Percentiles rank a stretch among this genome's conserved stretches.
These are phyloP conservation scores for Blastobotrys arbuscula DNA, from an alignment of 1,139 yeast species.

Conservation along the genomic window DNA sequence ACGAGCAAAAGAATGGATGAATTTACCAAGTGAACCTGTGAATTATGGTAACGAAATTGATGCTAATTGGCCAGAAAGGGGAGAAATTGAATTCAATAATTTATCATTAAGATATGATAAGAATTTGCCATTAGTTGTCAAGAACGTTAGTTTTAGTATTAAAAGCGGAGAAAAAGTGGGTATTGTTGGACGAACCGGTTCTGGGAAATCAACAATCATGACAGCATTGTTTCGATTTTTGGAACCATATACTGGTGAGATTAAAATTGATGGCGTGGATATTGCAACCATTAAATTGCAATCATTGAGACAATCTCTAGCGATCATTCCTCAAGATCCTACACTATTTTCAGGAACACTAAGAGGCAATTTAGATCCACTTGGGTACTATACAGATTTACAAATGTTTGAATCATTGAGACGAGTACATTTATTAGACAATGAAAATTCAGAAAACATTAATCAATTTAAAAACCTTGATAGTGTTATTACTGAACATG, in stretches of 20 bases:
- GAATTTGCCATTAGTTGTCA: slow-evolving; percentile 50
- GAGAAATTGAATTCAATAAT: slow-evolving; percentile 48
- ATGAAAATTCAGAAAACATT: neutral
- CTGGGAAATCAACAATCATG: slow-evolving; percentile 70
- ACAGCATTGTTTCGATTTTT: slow-evolving; percentile 65
- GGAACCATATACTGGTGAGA: slow-evolving; percentile 53
- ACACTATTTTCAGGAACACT: slow-evolving; percentile 60
- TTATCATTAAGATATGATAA: slow-evolving; percentile 59
- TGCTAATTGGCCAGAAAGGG: slow-evolving; percentile 42
- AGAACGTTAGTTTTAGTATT: slow-evolving; percentile 45
- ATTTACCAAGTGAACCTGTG: slow-evolving; percentile 55
- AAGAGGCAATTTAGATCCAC: slow-evolving; percentile 61
- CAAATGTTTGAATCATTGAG: slow-evolving; percentile 39
- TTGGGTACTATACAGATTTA: slow-evolving; percentile 42
- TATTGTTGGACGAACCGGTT: slow-evolving; percentile 79
- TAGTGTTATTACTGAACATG: slow-evolving; percentile 43
- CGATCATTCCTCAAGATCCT: slow-evolving; percentile 73
- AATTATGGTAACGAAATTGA: slow-evolving; percentile 35
- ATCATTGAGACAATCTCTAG: slow-evolving; percentile 50
- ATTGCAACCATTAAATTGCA: slow-evolving; percentile 49
- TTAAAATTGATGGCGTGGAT: slow-evolving; percentile 53
- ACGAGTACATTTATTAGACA: slow-evolving; percentile 7
- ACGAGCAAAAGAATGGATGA: slow-evolving; percentile 63
- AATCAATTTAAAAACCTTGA: slow-evolving; percentile 53
- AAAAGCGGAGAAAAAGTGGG: slow-evolving; percentile 65